Base-by-base conservation (phyloP, 169 alveolate species). In the Hammondia hammondi region DNA sequence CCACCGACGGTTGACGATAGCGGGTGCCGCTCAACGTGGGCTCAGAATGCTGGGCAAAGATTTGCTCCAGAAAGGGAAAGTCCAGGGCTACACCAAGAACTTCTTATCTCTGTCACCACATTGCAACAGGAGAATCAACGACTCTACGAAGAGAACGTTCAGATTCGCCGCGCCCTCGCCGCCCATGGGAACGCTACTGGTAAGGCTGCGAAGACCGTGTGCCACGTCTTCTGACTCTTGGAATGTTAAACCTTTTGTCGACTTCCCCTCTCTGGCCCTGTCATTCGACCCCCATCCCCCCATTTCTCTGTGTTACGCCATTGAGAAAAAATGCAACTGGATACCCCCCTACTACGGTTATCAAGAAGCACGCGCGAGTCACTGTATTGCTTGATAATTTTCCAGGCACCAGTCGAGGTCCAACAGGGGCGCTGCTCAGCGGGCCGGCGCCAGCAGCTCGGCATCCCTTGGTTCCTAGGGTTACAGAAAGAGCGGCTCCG, bases 61-160 rank as follows among this genome's bases (percentile, higher is more conserved):
- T 24, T 35, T 73, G 48, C 87, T 24, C 24, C 45, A 77, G 87
- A 24, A 29, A 27, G 9, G 43, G 27, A 17, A 6, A 7, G 56
- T 77, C 12, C 29, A 9, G 45, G 87, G 43, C 2, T 77, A 29
- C 87, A 46, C 19, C 61, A 82, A 43, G 90, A 82, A 70, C 90
- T 82, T 6, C 90, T 82, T 52, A 35, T 29, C 14, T 45, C 90
- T n/a, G 70, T 82, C 57, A 82, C 90, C 43, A 5, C 57, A 43
- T 35, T 82, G 72, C 90, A 82, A n/a, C 90, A 82, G 37, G 90
- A 82, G 43, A 82, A 82, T 35, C 90, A 82, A 70, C 29, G 70
- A 27, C 90, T 82, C 52, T 52, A 82, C 71, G 90, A 82, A 29
- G 90, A 82, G 35, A 82, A 82, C 70, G 90, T 82, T 17, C 90